Evolutionary conservation across 768 basidiomycete species (phyloP), one percentile per base, ranked within the genome.

Genomic region (Boletus speciosus): DNA sequence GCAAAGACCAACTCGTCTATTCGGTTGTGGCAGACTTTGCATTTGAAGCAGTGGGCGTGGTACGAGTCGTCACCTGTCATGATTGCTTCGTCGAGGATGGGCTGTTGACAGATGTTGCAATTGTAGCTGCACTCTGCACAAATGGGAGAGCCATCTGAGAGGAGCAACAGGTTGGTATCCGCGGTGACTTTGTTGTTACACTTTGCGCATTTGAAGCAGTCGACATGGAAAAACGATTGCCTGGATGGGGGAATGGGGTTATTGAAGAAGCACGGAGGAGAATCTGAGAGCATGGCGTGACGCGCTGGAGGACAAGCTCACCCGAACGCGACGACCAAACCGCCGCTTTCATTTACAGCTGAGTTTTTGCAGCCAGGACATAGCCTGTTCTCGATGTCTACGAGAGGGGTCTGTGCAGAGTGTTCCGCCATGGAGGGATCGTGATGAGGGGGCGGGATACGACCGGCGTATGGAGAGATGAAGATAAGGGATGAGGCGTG

Each of bases 21-120:
- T 53, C 93, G 82, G 67, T 89, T 88, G 69, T 83, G 84, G 76
- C 97, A 99, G 48, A 93, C 88, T 65, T 92, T 88, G 76, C 97
- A 99, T 62, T 96, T 95, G 78, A 99, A 99, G 74, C 97, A 99
- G 59, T 94, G 90, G 6, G 97, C 95, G 69, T 98, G 97, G 64
- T 98, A 99, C 0, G 93, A 93, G 68, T 98, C 97, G 71, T 99
- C 94, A 56, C 93, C 97, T 7, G 97, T 96, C 92, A 99, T 98
- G 71, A 98, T 98, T 10, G 97, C 97, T 67, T 99, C 97, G 74
- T 99, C 95, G 52, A 95, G 86, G 60, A 99, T 99, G 42, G 94
- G 91, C 52, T 84, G 84, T 43, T 86, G 85, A 75, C 97, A 99
- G 53, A 98, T 88, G 66, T 88, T 96, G 79, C 97, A 99, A 63